Evolutionary conservation across 768 basidiomycete species (phyloP).

Genomic region (Auriscalpium vulgare): DNA sequence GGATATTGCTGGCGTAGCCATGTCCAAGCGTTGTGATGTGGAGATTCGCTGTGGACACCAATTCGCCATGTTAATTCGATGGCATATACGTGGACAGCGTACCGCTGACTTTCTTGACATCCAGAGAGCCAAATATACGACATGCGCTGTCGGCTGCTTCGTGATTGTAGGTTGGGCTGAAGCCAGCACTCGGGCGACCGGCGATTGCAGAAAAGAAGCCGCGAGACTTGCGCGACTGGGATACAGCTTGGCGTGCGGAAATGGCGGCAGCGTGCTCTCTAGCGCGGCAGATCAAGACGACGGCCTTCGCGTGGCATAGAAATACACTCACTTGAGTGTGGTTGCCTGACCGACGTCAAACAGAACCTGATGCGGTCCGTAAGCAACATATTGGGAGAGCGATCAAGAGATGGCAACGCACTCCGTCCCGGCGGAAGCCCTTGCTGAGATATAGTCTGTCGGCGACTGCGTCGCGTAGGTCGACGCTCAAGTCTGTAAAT

Average conservation of each 20-base stretch:
- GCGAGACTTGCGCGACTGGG: conserved; percentile 68
- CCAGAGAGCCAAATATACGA: conserved; percentile 74
- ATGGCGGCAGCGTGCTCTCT: conserved; percentile 60
- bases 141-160: conserved; percentile 68
- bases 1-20: conserved; percentile 81
- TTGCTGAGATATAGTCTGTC: conserved; percentile 81
- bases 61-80: neutral
- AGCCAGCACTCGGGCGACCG: conserved; percentile 35
- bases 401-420: conserved; percentile 26
- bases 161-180: conserved; percentile 69
- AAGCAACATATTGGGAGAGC: neutral
- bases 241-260: conserved; percentile 60
- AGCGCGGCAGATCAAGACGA: neutral
- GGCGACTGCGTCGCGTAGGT: conserved; percentile 88
- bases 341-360: conserved; percentile 83
- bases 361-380: conserved; percentile 39
- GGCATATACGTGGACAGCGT: conserved; percentile 18
- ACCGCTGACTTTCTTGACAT: conserved; percentile 86
- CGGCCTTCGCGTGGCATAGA: too few relatives aligned
- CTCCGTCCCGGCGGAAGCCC: conserved; percentile 79
- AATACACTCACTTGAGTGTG: conserved; percentile 37
- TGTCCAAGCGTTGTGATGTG: conserved; percentile 94
- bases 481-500: conserved; percentile 67
- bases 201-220: conserved; percentile 60
- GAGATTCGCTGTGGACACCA: conserved; percentile 57